Evolutionary conservation across 306 rosid genomes (phyloP).

Genomic region (Glycine soja): DNA sequence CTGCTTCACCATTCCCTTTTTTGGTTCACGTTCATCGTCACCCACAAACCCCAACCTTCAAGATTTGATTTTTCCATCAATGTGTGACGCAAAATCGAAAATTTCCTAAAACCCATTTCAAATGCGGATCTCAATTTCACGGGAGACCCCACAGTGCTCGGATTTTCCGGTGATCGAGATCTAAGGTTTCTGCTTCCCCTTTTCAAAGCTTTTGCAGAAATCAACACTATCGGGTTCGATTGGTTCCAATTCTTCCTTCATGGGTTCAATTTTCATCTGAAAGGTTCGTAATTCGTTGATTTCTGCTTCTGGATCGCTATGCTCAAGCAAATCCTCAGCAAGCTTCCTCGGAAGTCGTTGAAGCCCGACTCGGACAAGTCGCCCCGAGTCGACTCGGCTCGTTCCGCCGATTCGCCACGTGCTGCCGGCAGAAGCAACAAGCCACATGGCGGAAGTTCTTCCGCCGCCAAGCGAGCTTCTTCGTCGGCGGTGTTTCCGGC

Average conservation of each 20-base stretch:
- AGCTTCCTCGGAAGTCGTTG: slow-evolving; percentile 73
- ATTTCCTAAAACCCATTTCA: slow-evolving; percentile 40
- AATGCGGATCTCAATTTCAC: slow-evolving; percentile 54
- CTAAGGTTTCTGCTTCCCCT: slow-evolving; percentile 59
- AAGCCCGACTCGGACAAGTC: slow-evolving; percentile 64
- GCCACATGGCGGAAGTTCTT: slow-evolving; percentile 52
- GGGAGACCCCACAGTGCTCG: slow-evolving; percentile 27
- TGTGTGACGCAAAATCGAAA: slow-evolving; percentile 44
- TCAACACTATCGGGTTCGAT: slow-evolving; percentile 8
- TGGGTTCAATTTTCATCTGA: slow-evolving; percentile 55
- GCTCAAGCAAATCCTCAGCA: slow-evolving; percentile 84
- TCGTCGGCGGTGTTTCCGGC: slow-evolving; percentile 71
- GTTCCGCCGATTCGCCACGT: slow-evolving; percentile 48
- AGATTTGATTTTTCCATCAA: slow-evolving; percentile 59
- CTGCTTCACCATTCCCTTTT: slow-evolving; percentile 29
- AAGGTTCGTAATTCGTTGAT: slow-evolving; percentile 22
- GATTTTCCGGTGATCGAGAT: slow-evolving; percentile 48
- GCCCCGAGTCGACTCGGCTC: slow-evolving; percentile 37
- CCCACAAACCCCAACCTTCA: slow-evolving; percentile 39
- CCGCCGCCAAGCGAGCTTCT: slow-evolving; percentile 62
- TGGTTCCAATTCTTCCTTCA: slow-evolving; percentile 23
- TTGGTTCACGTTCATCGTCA: slow-evolving; percentile 10
- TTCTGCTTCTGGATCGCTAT: slow-evolving; percentile 57
- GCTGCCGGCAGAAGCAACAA: slow-evolving; percentile 49
- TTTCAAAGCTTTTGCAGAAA: not conserved